Evolutionary conservation across 2,329 filamentous ascomycete species (phyloP).

Genomic region (Phyllosticta paracitricarpa): DNA sequence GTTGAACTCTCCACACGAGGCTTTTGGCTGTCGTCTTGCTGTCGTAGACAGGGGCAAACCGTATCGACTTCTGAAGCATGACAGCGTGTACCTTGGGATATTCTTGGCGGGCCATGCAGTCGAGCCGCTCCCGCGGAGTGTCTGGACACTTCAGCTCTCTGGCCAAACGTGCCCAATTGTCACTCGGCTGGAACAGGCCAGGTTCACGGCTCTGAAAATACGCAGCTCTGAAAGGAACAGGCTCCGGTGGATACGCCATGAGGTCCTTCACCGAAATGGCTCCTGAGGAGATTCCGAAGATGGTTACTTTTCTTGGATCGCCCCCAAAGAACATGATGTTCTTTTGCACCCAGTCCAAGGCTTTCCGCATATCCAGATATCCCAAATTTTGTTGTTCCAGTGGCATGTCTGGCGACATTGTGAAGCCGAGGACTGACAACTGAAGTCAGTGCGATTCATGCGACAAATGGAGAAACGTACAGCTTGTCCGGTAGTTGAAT

Average conservation of each 20-base stretch:
- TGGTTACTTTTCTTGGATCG: neutral
- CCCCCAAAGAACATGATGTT: slow-evolving; percentile 11
- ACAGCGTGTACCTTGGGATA: neutral
- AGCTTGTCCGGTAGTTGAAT: neutral
- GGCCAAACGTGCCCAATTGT: neutral
- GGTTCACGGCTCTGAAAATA: neutral
- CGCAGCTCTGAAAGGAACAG: neutral
- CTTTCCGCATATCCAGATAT: slow-evolving; percentile 11
- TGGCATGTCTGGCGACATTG: neutral
- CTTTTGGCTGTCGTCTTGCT: neutral
- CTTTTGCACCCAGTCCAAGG: slow-evolving; percentile 10
- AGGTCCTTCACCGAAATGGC: neutral
- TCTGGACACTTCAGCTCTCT: neutral
- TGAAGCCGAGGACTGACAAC: slow-evolving; percentile 9
- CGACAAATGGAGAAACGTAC: neutral
- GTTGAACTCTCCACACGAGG: neutral
- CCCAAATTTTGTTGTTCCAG: slow-evolving; percentile 4
- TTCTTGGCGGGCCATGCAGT: neutral
- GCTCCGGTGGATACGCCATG: neutral
- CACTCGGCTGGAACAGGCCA: neutral
- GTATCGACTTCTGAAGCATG: neutral
- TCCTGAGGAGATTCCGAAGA: neutral
- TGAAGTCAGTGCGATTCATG: neutral
- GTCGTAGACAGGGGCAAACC: neutral
- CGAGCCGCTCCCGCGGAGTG: neutral